A percentile compares a stretch with the other conserved stretches of the same genome.
Conservation (phyloP, 2,329 filamentous ascomycete species). For the Xylaria sp. region DNA sequence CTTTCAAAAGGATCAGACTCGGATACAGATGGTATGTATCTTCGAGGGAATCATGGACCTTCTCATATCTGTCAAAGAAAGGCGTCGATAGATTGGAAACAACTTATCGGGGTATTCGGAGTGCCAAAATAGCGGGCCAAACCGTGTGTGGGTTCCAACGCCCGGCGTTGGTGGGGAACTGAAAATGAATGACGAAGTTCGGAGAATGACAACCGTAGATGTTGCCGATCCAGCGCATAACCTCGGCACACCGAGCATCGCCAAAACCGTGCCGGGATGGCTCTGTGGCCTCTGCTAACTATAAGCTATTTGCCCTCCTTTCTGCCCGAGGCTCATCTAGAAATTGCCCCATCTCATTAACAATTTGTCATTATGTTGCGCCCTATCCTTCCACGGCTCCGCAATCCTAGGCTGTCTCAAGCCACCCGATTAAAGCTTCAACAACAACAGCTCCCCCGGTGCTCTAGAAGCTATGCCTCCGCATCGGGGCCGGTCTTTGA, state of each 20-base stretch:
- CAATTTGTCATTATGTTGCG: slow-evolving; percentile 43
- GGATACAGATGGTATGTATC: too few species aligned
- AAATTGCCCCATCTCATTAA: slow-evolving; percentile 1
- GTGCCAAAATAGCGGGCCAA: too few species aligned
- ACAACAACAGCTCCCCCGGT: slow-evolving; percentile 27
- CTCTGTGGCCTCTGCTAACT: not conserved
- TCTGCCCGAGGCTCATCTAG: not conserved
- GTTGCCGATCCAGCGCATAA: slow-evolving; percentile 5
- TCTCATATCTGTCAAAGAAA: too few species aligned
- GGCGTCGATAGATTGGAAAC: too few species aligned
- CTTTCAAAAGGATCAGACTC: too few species aligned
- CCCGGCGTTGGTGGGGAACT: slow-evolving; percentile 17
- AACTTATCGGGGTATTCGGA: too few species aligned
- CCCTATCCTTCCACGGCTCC: slow-evolving; percentile 40
- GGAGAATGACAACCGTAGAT: slow-evolving; percentile 4
- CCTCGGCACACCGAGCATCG: slow-evolving; percentile 20
- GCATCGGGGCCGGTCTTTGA: slow-evolving; percentile 68
- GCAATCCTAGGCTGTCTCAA: slow-evolving; percentile 31
- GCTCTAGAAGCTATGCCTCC: slow-evolving; percentile 46
- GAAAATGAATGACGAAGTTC: slow-evolving; percentile 6
- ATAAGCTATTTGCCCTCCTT: not conserved
- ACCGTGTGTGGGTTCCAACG: slow-evolving; percentile 11
- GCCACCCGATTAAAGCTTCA: slow-evolving; percentile 33
- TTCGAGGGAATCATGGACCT: too few species aligned
- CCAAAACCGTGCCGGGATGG: slow-evolving; percentile 1